Base-by-base conservation (phyloP, 169 alveolate species). In the Plasmodium knowlesi region DNA sequence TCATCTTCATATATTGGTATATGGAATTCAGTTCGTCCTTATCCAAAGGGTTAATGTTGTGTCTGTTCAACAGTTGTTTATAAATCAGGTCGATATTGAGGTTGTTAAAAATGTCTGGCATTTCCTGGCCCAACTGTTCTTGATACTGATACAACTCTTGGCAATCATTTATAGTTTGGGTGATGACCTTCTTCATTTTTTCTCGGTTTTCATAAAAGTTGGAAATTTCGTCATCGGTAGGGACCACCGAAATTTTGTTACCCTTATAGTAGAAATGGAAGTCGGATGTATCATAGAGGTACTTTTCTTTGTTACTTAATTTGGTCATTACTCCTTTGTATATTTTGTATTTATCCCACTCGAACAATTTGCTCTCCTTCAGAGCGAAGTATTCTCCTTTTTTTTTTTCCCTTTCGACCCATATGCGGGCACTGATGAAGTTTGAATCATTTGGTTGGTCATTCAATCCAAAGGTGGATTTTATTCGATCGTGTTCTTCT, bases 381-480 rank as follows among this genome's bases (percentile, higher is more conserved):
- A 97, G 97, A 2, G 98, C 98, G 83, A 96, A 96, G 82, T 96
- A 97, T 84, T 97, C 98, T 5, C 98, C 98, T 95, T 92, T 39
- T 57, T 43, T 82, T 71, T 91, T 37, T 22, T 79, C 95, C 72
- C 98, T 86, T 70, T 97, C 98, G 16, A 94, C 93, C 98, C 98
- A 97, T 71, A 97, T 92, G 4, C 98, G 95, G 72, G 95, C 83
- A 67, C 96, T 96, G 43, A 80, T 54, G 95, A 95, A 95, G 37
- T 95, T 92, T 3, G 67, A 61, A 83, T 97, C 98, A 54, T 96
- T 95, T 19, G 98, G 98, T 54, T 96, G 97, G 92, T 97, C 98
- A 32, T 95, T 83, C 70, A 94, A 94, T 3, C 98, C 98, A 19
- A 96, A 96, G 1, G 96, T 92, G 10, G 96, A 90, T 82, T 82